Evolutionary conservation across 768 basidiomycete genomes (phyloP).

Genomic region (Galerina marginata): DNA sequence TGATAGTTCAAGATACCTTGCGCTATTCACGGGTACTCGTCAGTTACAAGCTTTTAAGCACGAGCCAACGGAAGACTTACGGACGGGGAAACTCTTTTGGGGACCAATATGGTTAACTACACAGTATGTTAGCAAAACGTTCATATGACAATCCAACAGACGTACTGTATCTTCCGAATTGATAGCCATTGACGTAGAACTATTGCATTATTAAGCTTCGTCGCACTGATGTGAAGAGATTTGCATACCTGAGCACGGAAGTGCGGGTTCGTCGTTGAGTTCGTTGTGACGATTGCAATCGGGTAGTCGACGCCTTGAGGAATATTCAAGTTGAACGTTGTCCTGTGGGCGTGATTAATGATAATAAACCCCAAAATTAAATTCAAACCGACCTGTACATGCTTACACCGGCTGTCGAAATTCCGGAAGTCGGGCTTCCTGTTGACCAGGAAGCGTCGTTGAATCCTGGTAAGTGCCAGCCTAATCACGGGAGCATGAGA

Average conservation of each 20-base stretch:
- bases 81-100: conserved; percentile 47
- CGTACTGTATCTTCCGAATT: conserved; percentile 50
- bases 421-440: conserved; percentile 47
- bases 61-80: conserved; percentile 32
- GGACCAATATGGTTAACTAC: conserved; percentile 50
- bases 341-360: conserved; percentile 26
- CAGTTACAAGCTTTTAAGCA: conserved; percentile 37
- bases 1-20: conserved; percentile 57
- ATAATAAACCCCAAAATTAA: too few species aligned
- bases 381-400: conserved; percentile 46
- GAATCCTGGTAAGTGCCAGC: conserved; percentile 64
- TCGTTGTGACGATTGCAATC: conserved; percentile 47
- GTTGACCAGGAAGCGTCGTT: conserved; percentile 51
- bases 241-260: conserved; percentile 46
- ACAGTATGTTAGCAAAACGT: not conserved
- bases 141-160: not conserved
- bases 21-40: conserved; percentile 40
- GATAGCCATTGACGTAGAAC: conserved; percentile 51
- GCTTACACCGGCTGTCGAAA: conserved; percentile 47
- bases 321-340: conserved; percentile 49
- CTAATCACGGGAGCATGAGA: conserved; percentile 23
- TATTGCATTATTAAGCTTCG: conserved; percentile 11
- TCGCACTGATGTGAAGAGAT: not conserved
- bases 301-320: conserved; percentile 55
- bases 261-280: conserved; percentile 47